These are phyloP conservation scores for Blastobotrys indianensis DNA, from an alignment of 1,139 yeast genomes.

Conservation along the genomic window DNA sequence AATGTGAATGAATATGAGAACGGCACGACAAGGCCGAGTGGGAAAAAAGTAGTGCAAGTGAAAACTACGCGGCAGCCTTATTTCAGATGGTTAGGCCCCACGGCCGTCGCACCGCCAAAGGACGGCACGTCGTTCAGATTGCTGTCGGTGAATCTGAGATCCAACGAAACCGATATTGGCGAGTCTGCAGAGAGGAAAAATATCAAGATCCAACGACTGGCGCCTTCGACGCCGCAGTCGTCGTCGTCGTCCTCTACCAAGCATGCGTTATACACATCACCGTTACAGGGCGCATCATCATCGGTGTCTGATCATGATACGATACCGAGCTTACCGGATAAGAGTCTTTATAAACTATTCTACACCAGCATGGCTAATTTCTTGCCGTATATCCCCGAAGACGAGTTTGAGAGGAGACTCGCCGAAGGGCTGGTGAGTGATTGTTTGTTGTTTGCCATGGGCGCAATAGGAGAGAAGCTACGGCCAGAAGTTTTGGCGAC, in stretches of 20 bases:
- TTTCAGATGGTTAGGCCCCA: slow-evolving; percentile 30
- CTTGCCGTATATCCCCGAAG: slow-evolving; percentile 24
- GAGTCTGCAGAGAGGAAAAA: slow-evolving; percentile 10
- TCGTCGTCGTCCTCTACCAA: neutral
- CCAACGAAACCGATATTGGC: slow-evolving; percentile 8
- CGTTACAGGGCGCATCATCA: neutral
- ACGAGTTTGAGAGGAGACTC: slow-evolving; percentile 21
- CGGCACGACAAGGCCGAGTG: neutral
- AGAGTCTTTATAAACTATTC: slow-evolving; percentile 11
- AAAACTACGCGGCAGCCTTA: slow-evolving; percentile 25
- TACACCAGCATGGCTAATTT: slow-evolving; percentile 20
- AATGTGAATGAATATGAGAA: neutral
- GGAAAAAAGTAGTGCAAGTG: neutral
- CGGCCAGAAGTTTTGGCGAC: neutral
- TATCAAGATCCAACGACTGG: slow-evolving; percentile 14
- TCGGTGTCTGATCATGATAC: slow-evolving; percentile 11
- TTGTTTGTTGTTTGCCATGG: slow-evolving; percentile 25
- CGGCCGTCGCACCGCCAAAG: slow-evolving; percentile 29
- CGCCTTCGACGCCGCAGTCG: neutral
- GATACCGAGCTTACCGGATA: slow-evolving; percentile 12
- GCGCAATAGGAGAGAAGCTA: slow-evolving; percentile 22
- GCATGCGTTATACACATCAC: no score
- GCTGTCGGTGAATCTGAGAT: slow-evolving; percentile 24
- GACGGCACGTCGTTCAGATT: slow-evolving; percentile 24
- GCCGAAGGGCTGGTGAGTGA: slow-evolving; percentile 23